phyloP scores from a whole-genome alignment of 306 rosid genomes.

The Cajanus cajan region DNA sequence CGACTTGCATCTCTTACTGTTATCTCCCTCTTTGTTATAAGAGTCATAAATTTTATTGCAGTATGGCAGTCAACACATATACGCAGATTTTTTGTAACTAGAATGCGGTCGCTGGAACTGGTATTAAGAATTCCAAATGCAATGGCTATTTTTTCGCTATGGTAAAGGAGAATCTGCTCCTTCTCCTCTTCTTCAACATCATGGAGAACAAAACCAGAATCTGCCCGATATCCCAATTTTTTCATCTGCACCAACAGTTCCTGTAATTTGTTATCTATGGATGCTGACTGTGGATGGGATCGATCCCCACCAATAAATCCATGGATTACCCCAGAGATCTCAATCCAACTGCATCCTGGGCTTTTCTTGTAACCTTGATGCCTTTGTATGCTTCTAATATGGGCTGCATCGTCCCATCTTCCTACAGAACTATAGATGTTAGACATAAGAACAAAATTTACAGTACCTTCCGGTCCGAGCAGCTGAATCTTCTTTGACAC shows the following conservation, averaged over 20 bases:
- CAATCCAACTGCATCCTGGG: conserved; percentile 74
- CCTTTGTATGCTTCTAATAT: conserved; percentile 54
- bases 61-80: conserved; percentile 65
- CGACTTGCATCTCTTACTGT: conserved; percentile 57
- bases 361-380: conserved; percentile 61
- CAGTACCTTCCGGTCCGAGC: conserved; percentile 54
- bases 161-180: conserved; percentile 60
- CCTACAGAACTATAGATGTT: conserved; percentile 60
- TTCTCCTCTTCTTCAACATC: conserved; percentile 68
- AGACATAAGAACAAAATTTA: conserved; percentile 61
- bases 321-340: conserved; percentile 58
- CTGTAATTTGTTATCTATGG: conserved; percentile 53
- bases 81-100: conserved; percentile 59
- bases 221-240: conserved; percentile 53
- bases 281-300: conserved; percentile 56
- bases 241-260: conserved; percentile 60
- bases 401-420: conserved; percentile 71
- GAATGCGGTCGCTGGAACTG: conserved; percentile 35
- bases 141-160: conserved; percentile 63
- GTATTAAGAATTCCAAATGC: conserved; percentile 54
- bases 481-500: conserved; percentile 55
- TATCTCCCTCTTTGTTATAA: conserved; percentile 52
- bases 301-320: conserved; percentile 66
- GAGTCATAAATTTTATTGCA: conserved; percentile 52
- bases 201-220: conserved; percentile 51